Conservation (phyloP, 192 early-diverging fungal species). For the Kickxella alabastrina region DNA sequence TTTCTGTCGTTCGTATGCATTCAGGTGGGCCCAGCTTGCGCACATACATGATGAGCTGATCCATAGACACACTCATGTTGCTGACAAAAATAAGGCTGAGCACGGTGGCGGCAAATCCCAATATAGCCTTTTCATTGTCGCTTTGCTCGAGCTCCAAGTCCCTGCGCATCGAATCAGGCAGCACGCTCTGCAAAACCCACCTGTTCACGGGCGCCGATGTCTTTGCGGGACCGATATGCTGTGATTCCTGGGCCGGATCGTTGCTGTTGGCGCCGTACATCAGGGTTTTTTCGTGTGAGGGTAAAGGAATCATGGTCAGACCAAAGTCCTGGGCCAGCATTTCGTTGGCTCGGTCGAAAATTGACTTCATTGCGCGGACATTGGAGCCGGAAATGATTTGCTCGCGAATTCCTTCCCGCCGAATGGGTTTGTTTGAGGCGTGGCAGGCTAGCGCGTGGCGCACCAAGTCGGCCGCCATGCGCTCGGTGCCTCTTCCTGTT, state of each 20-base stretch:
- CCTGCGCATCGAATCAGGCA: constrained; percentile 26
- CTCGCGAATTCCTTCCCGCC: constrained; percentile 26
- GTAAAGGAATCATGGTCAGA: constrained; percentile 27
- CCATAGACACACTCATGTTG: constrained; percentile 43
- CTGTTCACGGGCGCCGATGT: constrained; percentile 9
- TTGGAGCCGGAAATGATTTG: constrained; percentile 3
- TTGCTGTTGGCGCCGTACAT: constrained; percentile 1
- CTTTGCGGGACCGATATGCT: neutral
- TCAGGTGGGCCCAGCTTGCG: constrained; percentile 41
- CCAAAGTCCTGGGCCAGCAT: constrained; percentile 34
- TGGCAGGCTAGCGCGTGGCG: constrained; percentile 43
- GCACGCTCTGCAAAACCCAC: constrained; percentile 42
- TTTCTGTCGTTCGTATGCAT: constrained; percentile 6
- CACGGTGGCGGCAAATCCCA: constrained; percentile 40
- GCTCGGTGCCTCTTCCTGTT: constrained; percentile 8
- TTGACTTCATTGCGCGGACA: constrained; percentile 8
- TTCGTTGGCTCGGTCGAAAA: constrained; percentile 19
- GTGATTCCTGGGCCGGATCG: neutral
- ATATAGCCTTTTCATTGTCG: constrained; percentile 8
- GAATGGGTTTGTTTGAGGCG: constrained; percentile 31
- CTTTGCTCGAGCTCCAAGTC: constrained; percentile 21
- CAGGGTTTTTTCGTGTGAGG: constrained; percentile 28
- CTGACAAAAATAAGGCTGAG: constrained; percentile 50
- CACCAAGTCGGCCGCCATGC: constrained; percentile 26
- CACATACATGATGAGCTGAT: constrained; percentile 44